Evolutionary conservation across 23 red algal species (phyloP).

Genomic region (Gracilaria vermiculophylla): DNA sequence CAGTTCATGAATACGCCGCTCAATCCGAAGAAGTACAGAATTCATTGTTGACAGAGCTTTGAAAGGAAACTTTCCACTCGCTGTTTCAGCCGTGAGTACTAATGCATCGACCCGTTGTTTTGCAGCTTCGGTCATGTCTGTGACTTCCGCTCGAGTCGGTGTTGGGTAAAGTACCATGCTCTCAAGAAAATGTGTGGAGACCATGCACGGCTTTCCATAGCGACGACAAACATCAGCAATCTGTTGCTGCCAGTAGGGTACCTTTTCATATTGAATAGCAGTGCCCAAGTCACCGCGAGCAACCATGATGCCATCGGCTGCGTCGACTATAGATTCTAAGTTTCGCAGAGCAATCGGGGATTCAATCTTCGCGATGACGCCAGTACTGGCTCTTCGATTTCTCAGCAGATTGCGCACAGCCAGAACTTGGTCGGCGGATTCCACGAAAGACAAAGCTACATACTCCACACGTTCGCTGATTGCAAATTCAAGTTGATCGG

Average conservation of each 20-base stretch:
- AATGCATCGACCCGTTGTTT: slow-evolving; percentile 90
- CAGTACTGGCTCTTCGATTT: slow-evolving; percentile 75
- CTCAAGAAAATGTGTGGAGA: slow-evolving; percentile 98
- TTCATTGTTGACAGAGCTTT: slow-evolving; percentile 91
- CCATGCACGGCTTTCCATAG: slow-evolving; percentile 87
- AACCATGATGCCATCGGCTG: slow-evolving; percentile 94
- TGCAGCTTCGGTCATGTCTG: slow-evolving; percentile 95
- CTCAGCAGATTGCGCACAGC: slow-evolving; percentile 65
- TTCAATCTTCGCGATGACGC: slow-evolving; percentile 96
- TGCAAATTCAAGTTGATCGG: slow-evolving; percentile 91
- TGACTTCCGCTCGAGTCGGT: slow-evolving; percentile 96
- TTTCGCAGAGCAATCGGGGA: slow-evolving; percentile 82
- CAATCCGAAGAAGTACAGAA: slow-evolving; percentile 80
- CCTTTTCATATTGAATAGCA: slow-evolving; percentile 86
- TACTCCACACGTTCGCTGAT: slow-evolving; percentile 92
- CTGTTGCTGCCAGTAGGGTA: slow-evolving; percentile 90
- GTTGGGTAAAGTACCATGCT: slow-evolving; percentile 98
- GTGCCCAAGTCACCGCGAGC: slow-evolving; percentile 95
- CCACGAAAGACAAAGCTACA: slow-evolving; percentile 98
- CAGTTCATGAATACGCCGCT: slow-evolving; percentile 44
- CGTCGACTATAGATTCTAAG: slow-evolving; percentile 73
- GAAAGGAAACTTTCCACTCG: slow-evolving; percentile 91
- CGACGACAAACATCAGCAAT: slow-evolving; percentile 79
- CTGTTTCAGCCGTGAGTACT: slow-evolving; percentile 97
- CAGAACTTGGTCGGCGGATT: slow-evolving; percentile 70